Base-by-base conservation (phyloP, 164 flowering plant genomes). In the Cinnamomum chago region DNA sequence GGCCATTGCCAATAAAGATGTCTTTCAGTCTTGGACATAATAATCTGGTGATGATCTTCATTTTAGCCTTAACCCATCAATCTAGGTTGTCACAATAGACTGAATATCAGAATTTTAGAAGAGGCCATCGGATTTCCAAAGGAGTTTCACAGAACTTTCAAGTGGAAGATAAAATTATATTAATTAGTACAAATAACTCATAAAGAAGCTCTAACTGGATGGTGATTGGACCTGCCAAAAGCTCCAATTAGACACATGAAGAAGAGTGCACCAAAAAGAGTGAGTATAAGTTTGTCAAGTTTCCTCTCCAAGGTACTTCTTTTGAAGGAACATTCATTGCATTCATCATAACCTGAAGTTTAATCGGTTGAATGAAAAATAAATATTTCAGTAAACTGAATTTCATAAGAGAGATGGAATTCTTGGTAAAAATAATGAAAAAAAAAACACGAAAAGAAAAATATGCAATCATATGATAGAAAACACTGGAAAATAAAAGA, bases 301-400 rank as follows among this genome's bases (percentile, higher is more conserved):
- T 95, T 95, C 90, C 87, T 93, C 81, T 95, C 99, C 73, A 95
- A 83, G 47, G 99, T 95, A 83, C 99, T 95, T 82, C 99, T 85
- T 81, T 95, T 95, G 66, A 95, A 79, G 98, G 99, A 65, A 92
- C 95, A 84, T 92, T 95, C 99, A 95, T 95, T 35, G 99, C 70
- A 83, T 95, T 95, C 99, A 95, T 95, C 99, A 95, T 95, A 79
- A 95, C 99, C 99, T 95, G 84, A 73, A 86, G 65, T 33, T 50
- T 40, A 40, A 40, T 40, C 2, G 11, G 47, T 40, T 40, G 47
- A 40, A 40, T 40, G 47, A 40, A 40, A 30, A 67, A 67, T 67
- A 30, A 30, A 11, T 27, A 25, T 17, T 67, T 28, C 47, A 30
- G 5, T 15, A 67, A 27, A 20, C 28, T 15, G n/a, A 30, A 28